Base-by-base conservation (phyloP, 208 protist species). In the Leishmania amazonensis region DNA sequence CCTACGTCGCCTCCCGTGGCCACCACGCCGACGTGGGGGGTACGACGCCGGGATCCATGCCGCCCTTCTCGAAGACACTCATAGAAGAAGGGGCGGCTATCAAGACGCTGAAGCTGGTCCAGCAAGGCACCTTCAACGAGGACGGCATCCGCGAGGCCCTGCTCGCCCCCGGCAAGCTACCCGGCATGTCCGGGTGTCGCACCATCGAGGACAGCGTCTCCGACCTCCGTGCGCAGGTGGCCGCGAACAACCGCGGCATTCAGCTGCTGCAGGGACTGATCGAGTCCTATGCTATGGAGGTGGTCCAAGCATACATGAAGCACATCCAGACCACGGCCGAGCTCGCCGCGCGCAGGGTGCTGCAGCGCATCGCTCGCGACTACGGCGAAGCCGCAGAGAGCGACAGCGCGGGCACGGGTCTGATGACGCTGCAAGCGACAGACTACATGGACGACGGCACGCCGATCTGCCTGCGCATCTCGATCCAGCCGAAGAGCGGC, bases 21-120 rank as follows among this genome's bases (percentile, higher is more conserved):
- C 98, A 99, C 89, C 98, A 99, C 88, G 96, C 98, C 1, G 98
- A 99, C 87, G 99, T 99, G 74, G 98, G 98, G 24, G 96, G 97
- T 68, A 99, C 98, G 58, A 96, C 96, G 28, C 97, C 97, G 8
- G 98, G 98, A n/a, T 97, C 94, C 15, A 99, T 99, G 95, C 98
- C 98, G 51, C 97, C 98, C 31, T 97, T 98, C 87, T 98, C 96
- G 19, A 96, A 97, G 77, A 72, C 81, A n/a, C 87, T 99, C 13
- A 38, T 76, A 3, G 97, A 99, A 68, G 98, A 99, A 75, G 98
- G 98, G 60, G 97, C 94, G 4, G 89, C 90, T 17, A 98, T 99
- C 80, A 95, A 95, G 70, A 95, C 90, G 58, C 96, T 99, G 78
- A 97, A 98, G 83, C 88, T 99, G 31, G 97, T 99, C 19, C 51